Evolutionary conservation across 2,329 filamentous ascomycete species (phyloP).

Genomic region (Penicillium sp.): DNA sequence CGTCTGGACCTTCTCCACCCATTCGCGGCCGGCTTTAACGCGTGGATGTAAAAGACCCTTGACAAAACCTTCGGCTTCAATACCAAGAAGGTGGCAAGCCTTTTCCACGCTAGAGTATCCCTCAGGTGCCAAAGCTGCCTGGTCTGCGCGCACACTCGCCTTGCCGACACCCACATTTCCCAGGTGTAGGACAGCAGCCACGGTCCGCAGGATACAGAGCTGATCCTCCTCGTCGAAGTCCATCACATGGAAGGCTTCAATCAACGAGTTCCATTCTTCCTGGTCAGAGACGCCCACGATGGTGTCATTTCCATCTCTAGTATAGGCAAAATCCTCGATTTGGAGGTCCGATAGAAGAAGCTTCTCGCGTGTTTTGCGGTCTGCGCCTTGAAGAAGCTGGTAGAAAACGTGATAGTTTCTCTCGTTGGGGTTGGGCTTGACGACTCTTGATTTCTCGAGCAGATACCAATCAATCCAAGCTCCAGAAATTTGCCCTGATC

Average conservation of each 20-base stretch:
- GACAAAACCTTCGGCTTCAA: slow-evolving; percentile 78
- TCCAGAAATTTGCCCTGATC: slow-evolving; percentile 83
- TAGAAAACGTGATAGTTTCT: slow-evolving; percentile 98
- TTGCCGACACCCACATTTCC: slow-evolving; percentile 89
- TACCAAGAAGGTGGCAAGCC: slow-evolving; percentile 80
- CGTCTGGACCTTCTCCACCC: slow-evolving; percentile 98
- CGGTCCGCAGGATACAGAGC: slow-evolving; percentile 73
- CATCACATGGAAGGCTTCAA: slow-evolving; percentile 95
- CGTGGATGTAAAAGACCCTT: slow-evolving; percentile 86
- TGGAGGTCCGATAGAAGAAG: slow-evolving; percentile 72
- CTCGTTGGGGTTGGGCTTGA: slow-evolving; percentile 80
- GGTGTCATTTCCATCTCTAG: slow-evolving; percentile 82
- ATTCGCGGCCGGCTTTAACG: slow-evolving; percentile 93
- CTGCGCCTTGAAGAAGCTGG: slow-evolving; percentile 83
- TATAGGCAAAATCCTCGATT: slow-evolving; percentile 88
- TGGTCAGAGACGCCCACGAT: slow-evolving; percentile 86
- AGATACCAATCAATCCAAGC: slow-evolving; percentile 99
- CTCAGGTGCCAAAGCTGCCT: slow-evolving; percentile 76
- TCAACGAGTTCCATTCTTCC: slow-evolving; percentile 83
- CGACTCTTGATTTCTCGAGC: slow-evolving; percentile 95
- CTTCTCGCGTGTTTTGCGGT: slow-evolving; percentile 67
- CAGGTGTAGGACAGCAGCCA: slow-evolving; percentile 88
- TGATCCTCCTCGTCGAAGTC: slow-evolving; percentile 86
- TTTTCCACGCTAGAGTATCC: slow-evolving; percentile 71
- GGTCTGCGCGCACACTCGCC: slow-evolving; percentile 85